Conservation (phyloP, 2,329 filamentous ascomycete species). For the Penicillium digitatum region DNA sequence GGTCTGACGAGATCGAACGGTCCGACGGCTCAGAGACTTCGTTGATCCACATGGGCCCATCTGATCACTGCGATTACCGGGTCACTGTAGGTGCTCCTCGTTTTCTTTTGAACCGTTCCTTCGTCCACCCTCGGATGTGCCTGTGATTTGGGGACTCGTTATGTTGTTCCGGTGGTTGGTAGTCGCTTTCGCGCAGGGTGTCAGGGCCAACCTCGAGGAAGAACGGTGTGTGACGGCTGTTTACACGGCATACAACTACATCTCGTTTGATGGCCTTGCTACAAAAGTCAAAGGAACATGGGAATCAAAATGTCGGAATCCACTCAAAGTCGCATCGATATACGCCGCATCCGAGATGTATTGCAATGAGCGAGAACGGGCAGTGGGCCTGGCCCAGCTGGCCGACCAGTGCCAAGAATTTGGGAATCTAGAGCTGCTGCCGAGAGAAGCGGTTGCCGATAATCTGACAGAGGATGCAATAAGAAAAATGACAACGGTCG, state of each 20-base stretch:
- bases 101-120: constrained; percentile 5
- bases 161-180: constrained; percentile 24
- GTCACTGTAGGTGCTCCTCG: constrained; percentile 7
- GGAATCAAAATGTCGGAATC: constrained; percentile 33
- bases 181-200: constrained; percentile 10
- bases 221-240: constrained; percentile 35
- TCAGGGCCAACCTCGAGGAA: constrained; percentile 13
- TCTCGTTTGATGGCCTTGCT: constrained; percentile 28
- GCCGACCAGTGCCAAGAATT: constrained; percentile 22
- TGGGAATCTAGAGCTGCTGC: constrained; percentile 24
- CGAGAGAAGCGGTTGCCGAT: constrained; percentile 28
- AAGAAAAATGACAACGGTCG: constrained; percentile 30
- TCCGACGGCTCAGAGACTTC: constrained; percentile 5
- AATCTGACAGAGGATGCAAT: constrained; percentile 36
- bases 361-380: constrained; percentile 27
- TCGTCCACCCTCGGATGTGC: background rate
- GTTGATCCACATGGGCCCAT: constrained; percentile 8
- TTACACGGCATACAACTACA: constrained; percentile 31
- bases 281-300: constrained; percentile 18
- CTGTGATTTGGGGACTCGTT: constrained; percentile 4
- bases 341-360: constrained; percentile 36
- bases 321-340: constrained; percentile 32
- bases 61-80: constrained; percentile 15
- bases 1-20: background rate
- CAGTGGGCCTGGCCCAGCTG: constrained; percentile 23